Base-by-base conservation (phyloP, 768 basidiomycete species). In the Pholiota conissans region DNA sequence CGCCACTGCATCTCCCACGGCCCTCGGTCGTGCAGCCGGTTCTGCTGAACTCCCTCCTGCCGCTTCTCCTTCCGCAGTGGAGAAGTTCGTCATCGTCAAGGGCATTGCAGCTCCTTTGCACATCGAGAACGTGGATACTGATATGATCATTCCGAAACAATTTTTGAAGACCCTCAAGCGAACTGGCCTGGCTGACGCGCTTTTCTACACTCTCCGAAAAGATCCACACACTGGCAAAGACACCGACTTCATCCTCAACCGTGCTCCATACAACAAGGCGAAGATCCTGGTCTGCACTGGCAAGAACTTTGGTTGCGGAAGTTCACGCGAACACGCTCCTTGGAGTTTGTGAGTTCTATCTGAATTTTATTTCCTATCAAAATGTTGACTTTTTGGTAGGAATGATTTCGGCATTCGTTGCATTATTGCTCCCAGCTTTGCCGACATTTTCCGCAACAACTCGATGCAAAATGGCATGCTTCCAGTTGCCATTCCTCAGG, bases 401-500 rank as follows among this genome's bases (percentile, higher is more conserved):
- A 87, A 89, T 63, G 93, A 96, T 74, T 95, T 95, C 68, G 93
- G 93, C 24, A 94, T 96, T 63, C 83, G 88, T 49, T 90, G 89
- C 69, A 75, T 95, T 61, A 91, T 95, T 67, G 91, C 93, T 1
- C 91, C 91, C 3, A 91, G 88, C 64, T 93, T 93, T 63, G 93
- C 90, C 24, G 93, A 96, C 58, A 96, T 96, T 66, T 94, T 93
- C 84, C 82, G 83, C 61, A 92, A 82, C 73, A 95, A 93, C 69
- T 80, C 89, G 57, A 91, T 93, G 90, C 93, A 95, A 72, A 95
- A 96, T 70, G 93, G 93, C 48, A 93, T 94, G 89, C 82, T 95
- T 45, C 91, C 92, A 28, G 76, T 95, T 55, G 72, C 76, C 7
- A 76, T 95, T 13, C 76, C 92, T n/a, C 79, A 84, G 57, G 84